These are phyloP conservation scores for Rosellinia necatrix DNA, from an alignment of 2,329 filamentous ascomycete genomes.

Conservation along the genomic window DNA sequence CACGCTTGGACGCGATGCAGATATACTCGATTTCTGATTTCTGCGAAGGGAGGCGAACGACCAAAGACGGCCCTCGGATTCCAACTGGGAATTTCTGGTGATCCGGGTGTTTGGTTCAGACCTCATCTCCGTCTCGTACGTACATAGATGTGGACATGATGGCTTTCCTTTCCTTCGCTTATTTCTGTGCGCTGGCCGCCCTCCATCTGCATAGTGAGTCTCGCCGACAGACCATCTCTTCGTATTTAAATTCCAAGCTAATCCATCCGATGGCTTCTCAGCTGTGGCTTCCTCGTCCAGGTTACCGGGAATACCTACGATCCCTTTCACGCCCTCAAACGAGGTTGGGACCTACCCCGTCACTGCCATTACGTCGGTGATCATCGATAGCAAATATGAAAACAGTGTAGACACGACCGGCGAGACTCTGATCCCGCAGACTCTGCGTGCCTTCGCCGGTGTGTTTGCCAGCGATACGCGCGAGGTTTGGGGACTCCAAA, in stretches of 20 bases:
- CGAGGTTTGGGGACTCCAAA: conserved; percentile 35
- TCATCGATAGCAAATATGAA: conserved; percentile 51
- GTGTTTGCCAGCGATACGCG: conserved; percentile 49
- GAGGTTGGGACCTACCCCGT: conserved; percentile 37
- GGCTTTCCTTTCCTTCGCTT: conserved; percentile 14
- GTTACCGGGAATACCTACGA: conserved; percentile 42
- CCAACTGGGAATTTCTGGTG: too few relatives aligned
- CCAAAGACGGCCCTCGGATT: not conserved
- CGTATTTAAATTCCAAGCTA: too few relatives aligned
- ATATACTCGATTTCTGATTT: not conserved
- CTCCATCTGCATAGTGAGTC: conserved; percentile 29
- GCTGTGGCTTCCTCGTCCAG: conserved; percentile 27
- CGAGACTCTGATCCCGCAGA: conserved; percentile 57
- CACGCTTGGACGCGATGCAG: not conserved
- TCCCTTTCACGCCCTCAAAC: conserved; percentile 39
- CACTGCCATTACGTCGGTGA: conserved; percentile 41
- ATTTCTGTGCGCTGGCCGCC: conserved; percentile 16
- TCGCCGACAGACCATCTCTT: not conserved
- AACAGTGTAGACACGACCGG: conserved; percentile 49
- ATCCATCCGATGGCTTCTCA: too few relatives aligned
- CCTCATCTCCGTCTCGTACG: too few relatives aligned
- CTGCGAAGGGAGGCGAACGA: not conserved
- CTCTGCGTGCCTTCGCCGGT: conserved; percentile 50
- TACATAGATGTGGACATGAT: conserved; percentile 8
- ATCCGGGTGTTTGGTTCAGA: too few relatives aligned